phyloP scores from a whole-genome alignment of 192 early-diverging fungal genomes.

The Podila minutissima region DNA sequence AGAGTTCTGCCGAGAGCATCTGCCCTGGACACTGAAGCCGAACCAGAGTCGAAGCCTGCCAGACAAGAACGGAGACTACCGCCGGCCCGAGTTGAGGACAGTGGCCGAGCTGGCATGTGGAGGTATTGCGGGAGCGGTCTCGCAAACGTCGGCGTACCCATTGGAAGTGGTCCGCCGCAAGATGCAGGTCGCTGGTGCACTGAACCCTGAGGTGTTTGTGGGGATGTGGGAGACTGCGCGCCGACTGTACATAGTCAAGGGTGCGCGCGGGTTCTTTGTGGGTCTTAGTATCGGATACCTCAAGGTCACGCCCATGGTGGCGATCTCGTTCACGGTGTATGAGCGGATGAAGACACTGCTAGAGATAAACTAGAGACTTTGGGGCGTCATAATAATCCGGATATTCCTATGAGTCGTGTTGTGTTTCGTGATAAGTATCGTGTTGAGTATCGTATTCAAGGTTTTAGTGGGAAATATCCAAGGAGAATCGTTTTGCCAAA shows the following conservation, averaged over 20 bases:
- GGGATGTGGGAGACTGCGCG: constrained; percentile 67
- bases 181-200: constrained; percentile 83
- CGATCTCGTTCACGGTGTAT: constrained; percentile 88
- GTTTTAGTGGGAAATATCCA: not conserved
- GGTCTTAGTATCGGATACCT: constrained; percentile 97
- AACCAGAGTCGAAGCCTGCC: constrained; percentile 19
- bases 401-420: too few species aligned
- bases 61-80: constrained; percentile 53
- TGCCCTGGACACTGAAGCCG: constrained; percentile 37
- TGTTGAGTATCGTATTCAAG: not conserved
- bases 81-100: constrained; percentile 65
- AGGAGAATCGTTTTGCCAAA: too few species aligned
- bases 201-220: constrained; percentile 60
- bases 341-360: constrained; percentile 78
- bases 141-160: constrained; percentile 91
- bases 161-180: constrained; percentile 89
- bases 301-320: constrained; percentile 95
- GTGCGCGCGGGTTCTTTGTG: constrained; percentile 91
- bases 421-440: too few species aligned
- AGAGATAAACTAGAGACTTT: constrained; percentile 54
- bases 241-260: constrained; percentile 72
- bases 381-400: too few species aligned
- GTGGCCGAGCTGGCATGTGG: constrained; percentile 87
- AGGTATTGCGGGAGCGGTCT: constrained; percentile 83
- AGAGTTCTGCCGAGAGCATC: constrained; percentile 62